A percentile compares a stretch with the other conserved stretches of the same genome.
phyloP scores from a whole-genome alignment of 1,284 basidiomycete species.

The Ustilago nuda region DNA sequence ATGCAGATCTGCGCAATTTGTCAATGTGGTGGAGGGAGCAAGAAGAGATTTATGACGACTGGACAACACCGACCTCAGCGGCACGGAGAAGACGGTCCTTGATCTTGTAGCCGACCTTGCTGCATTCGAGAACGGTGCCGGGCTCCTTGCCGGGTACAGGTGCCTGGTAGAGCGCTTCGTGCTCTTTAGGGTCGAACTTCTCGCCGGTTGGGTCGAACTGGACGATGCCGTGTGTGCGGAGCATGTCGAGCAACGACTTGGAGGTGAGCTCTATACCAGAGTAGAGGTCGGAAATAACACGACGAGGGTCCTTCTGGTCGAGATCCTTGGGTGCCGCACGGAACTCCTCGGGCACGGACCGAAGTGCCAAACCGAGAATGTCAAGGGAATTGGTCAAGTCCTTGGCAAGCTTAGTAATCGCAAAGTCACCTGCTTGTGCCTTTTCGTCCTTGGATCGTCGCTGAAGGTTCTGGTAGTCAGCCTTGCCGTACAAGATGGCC shows the following conservation, averaged over 20 bases:
- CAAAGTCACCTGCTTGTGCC: constrained; percentile 90
- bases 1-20: neutral
- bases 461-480: constrained; percentile 94
- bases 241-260: constrained; percentile 86
- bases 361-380: constrained; percentile 86
- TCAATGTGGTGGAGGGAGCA: neutral
- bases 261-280: constrained; percentile 92
- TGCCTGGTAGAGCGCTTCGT: constrained; percentile 94
- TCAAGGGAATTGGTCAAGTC: constrained; percentile 93
- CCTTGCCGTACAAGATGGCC: constrained; percentile 71
- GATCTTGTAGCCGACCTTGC: constrained; percentile 80
- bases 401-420: constrained; percentile 87
- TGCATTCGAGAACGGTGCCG: constrained; percentile 89
- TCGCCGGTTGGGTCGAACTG: constrained; percentile 92
- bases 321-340: constrained; percentile 66
- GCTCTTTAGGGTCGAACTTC: constrained; percentile 90
- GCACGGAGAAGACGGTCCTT: constrained; percentile 81
- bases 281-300: constrained; percentile 70
- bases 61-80: constrained; percentile 94
- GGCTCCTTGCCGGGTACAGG: constrained; percentile 87
- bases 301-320: constrained; percentile 64
- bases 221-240: constrained; percentile 90
- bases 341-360: constrained; percentile 76
- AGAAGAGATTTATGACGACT: constrained; percentile 42
- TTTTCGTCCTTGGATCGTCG: constrained; percentile 90